phyloP scores from a whole-genome alignment of 202 grass and related monocot genomes.

The Cymbopogon flexuosus region DNA sequence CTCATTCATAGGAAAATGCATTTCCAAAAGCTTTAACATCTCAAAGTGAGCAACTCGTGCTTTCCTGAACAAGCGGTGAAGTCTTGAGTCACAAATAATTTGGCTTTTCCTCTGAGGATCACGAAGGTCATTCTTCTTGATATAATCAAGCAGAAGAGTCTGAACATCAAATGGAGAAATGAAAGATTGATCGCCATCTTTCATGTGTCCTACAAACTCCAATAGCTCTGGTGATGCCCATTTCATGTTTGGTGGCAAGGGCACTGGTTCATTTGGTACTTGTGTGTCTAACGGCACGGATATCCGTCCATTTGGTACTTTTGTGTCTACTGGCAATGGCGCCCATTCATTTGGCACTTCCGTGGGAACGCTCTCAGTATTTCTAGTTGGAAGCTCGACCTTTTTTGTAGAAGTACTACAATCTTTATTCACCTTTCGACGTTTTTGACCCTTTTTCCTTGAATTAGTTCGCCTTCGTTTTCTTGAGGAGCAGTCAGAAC shows the following conservation, averaged over 20 bases:
- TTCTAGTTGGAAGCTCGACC: slow-evolving; percentile 7
- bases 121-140: slow-evolving; percentile 89
- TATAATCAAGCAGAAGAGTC: slow-evolving; percentile 85
- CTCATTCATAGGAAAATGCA: slow-evolving; percentile 72
- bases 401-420: slow-evolving; percentile 24
- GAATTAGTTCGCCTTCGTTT: slow-evolving; percentile 46
- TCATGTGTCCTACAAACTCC: slow-evolving; percentile 89
- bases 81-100: slow-evolving; percentile 83
- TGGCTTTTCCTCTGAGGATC: slow-evolving; percentile 89
- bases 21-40: slow-evolving; percentile 95
- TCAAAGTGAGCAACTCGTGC: slow-evolving; percentile 89
- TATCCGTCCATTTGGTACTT: slow-evolving; percentile 43
- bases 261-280: slow-evolving; percentile 38
- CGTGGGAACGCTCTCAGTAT: slow-evolving; percentile 26
- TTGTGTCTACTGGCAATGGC: slow-evolving; percentile 25
- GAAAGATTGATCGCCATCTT: slow-evolving; percentile 57
- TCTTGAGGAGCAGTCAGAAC: slow-evolving; percentile 68
- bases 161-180: slow-evolving; percentile 85
- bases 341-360: slow-evolving; percentile 45
- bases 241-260: slow-evolving; percentile 36
- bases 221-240: slow-evolving; percentile 88
- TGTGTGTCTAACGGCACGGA: slow-evolving; percentile 33
- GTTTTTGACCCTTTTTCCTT: slow-evolving; percentile 56
- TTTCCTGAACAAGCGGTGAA: slow-evolving; percentile 76
- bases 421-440: slow-evolving; percentile 24